Evolutionary conservation across 1,284 basidiomycete species (phyloP), one percentile per base, ranked within the genome.

Genomic region (Cutaneotrichosporon mucoides): DNA sequence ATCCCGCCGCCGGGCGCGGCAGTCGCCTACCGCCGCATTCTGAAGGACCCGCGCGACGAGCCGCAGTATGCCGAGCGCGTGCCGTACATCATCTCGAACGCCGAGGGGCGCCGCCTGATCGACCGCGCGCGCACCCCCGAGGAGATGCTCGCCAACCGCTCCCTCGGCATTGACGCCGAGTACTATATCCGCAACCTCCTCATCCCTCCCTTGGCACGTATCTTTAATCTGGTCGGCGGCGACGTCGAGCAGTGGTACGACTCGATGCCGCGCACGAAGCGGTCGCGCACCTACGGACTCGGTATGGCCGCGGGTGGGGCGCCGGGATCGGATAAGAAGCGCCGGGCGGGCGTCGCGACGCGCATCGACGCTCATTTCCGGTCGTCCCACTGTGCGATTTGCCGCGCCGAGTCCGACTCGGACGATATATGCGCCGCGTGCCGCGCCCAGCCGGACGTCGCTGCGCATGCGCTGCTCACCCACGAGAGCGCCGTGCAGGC

Each of bases 51-150:
- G 1, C 84, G 87, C 35, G 84, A 88, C 61, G 92, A 96, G 72
- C 84, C 89, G 1, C 92, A 94, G 68, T 94, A 96, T 68, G 92
- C 89, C 12, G 94, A 99, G 71, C 86, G 95, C 34, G 85, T 98
- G 2, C 92, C 93, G 0, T 98, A 97, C 73, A 84, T 98, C 45
- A 90, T 99, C 57, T 80, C 83, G 76, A 86, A 80, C 50, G 88
- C 90, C 2, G 82, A 84, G 42, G 83, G 86, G 1, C 78, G 84
- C 1, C 84, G 87, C 54, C 82, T 98, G 11, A 88, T 90, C 16
- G 90, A 96, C 65, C 82, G 89, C 63, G 92, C 92, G 0, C 81
- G 90, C 46, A 83, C 85, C 43, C 93, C 93, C 0, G 82, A 88
- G 66, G 88, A 89, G 60, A 82, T 95, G 63, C 77, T 97, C 45